Base-by-base conservation (phyloP, 2,329 filamentous ascomycete species). In the Truncatella angustata region DNA sequence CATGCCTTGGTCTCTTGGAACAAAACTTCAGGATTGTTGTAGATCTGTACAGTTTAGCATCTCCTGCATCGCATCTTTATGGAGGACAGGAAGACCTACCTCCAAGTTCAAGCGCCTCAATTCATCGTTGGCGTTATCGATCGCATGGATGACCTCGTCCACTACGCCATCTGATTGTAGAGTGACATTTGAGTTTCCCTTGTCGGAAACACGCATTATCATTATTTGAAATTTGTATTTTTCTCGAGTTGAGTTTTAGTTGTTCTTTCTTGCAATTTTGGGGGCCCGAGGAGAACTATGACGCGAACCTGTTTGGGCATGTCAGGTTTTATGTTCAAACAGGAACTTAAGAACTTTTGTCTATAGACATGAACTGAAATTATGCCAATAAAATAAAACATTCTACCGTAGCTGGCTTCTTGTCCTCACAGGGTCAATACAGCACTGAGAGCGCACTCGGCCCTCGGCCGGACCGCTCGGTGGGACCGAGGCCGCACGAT, bases 1-100 rank as follows among this genome's bases (percentile, higher is more conserved):
- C 46, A 49, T 4, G 46, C 46, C 18, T 24, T 49, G 12, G 20
- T 26, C 23, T 49, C 46, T 26, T 49, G 46, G 9, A 49, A 49
- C 20, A 49, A 34, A 49, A 49, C 39, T 23, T 49, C 34, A 12
- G 46, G 46, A 18, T 49, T 49, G 21, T 49, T 49, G 46, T 23
- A 39, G 14, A 37, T 35, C 46, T 49, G 32, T 9, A 21, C n/a
- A 5, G 24, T 7, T n/a, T 16, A 28, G 14, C 20, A 30, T 28
- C 9, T 37, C 30, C 14, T 6, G 6, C 7, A 2, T 24, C 11
- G 21, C 16, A n/a, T 14, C 30, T 14, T 10, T 16, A 14, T 21
- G 18, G 6, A 42, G 21, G 12, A 5, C 12, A 30, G 28, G 14
- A 9, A 26, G 12, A 7, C 18, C 16, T 24, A 49, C 46, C 32